Base-by-base conservation (phyloP, 2,329 filamentous ascomycete species). In the Pestalotiopsis sp. region DNA sequence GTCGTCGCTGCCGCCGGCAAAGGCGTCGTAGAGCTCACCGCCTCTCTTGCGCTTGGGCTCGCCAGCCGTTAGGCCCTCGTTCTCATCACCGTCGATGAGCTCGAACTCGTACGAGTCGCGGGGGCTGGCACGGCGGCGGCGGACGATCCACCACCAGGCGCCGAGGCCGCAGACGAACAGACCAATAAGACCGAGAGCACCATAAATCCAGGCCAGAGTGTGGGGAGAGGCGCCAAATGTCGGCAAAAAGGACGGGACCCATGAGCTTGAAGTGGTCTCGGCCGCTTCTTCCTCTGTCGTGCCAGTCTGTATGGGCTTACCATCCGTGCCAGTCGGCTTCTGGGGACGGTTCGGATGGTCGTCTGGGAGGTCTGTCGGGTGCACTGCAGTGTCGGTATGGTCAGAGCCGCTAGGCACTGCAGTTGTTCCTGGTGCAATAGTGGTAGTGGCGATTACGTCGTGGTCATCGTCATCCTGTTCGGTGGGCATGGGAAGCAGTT, bases 21-120 rank as follows among this genome's bases (percentile, higher is more conserved):
- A 99, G 4, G 96, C 96, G 84, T 99, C 96, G 79, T 99, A 99
- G 59, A 99, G 83, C 82, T 98, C 95, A 36, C 95, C 94, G 2
- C 94, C 96, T 23, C 93, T 80, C 65, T 86, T 85, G 73, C 82
- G 83, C 73, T 69, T 81, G 81, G 82, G 87, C 78, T 83, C 83
- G 64, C 78, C 75, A 7, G 81, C 77, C 66, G 82, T 83, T 3
- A 89, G 78, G 36, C 86, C 85, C 73, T 90, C 85, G 17, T 86
- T 84, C 73, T 97, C 94, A 23, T 94, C 92, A 68, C 95, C 92
- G 74, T 96, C 92, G 62, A 99, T 87, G 71, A 97, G 91, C 81
- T 97, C 95, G 74, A 99, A 99, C 74, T 98, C 95, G 80, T 98
- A 98, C 77, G 92, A 91, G 75, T 95, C 93, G 64, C 93, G 89